Conservation (phyloP, 2,329 filamentous ascomycete species). For the Epichloe hybrida region DNA sequence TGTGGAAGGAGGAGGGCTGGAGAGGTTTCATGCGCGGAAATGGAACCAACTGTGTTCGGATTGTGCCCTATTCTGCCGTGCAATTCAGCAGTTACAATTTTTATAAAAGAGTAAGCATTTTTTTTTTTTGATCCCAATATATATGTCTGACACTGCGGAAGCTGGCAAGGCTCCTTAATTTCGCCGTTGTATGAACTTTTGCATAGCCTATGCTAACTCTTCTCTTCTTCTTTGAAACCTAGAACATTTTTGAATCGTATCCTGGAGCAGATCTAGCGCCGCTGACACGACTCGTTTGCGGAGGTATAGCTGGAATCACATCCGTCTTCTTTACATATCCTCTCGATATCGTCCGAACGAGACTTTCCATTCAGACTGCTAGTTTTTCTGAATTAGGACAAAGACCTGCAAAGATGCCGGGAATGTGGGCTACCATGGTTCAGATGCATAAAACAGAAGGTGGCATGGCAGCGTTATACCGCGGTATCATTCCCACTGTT, state of each 20-base stretch:
- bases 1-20: slow-evolving; percentile 97
- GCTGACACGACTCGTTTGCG: slow-evolving; percentile 68
- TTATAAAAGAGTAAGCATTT: slow-evolving; percentile 71
- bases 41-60: slow-evolving; percentile 95
- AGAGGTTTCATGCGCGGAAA: slow-evolving; percentile 95
- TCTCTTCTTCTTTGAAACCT: background rate
- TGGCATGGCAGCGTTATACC: slow-evolving; percentile 72
- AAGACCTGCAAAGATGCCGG: slow-evolving; percentile 57
- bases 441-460: slow-evolving; percentile 88
- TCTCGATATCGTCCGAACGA: slow-evolving; percentile 91
- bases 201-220: background rate
- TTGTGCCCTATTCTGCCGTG: slow-evolving; percentile 94
- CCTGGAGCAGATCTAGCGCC: slow-evolving; percentile 64
- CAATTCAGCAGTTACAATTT: slow-evolving; percentile 98
- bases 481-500: slow-evolving; percentile 86
- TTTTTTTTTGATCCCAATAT: no score
- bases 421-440: slow-evolving; percentile 78
- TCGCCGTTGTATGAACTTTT: background rate
- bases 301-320: slow-evolving; percentile 83
- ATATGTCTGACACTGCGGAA: background rate
- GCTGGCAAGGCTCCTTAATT: background rate
- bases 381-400: slow-evolving; percentile 69
- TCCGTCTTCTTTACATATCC: slow-evolving; percentile 93
- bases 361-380: slow-evolving; percentile 93
- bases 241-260: slow-evolving; percentile 62